phyloP scores from a whole-genome alignment of 495 filamentous ascomycete species.

The Podospora appendiculata region DNA sequence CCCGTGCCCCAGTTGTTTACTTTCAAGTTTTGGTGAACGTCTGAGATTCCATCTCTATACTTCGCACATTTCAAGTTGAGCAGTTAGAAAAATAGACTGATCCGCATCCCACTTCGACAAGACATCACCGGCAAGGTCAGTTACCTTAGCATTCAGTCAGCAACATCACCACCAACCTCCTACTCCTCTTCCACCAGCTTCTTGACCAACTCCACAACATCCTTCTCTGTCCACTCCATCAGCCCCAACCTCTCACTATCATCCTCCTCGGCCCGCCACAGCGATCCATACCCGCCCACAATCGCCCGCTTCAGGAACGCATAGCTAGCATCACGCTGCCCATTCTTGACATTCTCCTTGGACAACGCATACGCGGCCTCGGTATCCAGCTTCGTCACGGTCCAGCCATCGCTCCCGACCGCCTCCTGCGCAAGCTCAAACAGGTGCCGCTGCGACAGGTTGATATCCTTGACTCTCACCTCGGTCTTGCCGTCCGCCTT shows the following conservation, averaged over 20 bases:
- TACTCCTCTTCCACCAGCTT: no score
- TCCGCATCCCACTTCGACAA: no score
- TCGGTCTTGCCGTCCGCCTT: conserved; percentile 31
- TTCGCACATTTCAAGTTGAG: no score
- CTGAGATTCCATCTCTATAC: no score
- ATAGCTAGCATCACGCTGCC: background rate
- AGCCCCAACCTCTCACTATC: conserved; percentile 3
- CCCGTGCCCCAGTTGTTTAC: no score
- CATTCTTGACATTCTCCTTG: conserved; percentile 1
- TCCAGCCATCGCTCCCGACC: conserved; percentile 26
- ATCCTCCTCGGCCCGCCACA: conserved; percentile 3
- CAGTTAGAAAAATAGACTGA: no score
- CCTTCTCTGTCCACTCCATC: conserved; percentile 1
- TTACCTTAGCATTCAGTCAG: no score
- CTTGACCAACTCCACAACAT: background rate
- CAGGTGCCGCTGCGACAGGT: conserved; percentile 30
- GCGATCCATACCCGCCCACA: conserved; percentile 1
- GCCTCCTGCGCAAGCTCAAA: conserved; percentile 31
- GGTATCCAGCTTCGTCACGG: background rate
- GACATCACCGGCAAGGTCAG: no score
- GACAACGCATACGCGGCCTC: background rate
- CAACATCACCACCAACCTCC: no score
- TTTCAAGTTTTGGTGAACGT: no score
- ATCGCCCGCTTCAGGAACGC: conserved; percentile 5
- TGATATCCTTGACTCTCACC: conserved; percentile 35